Evolutionary conservation across 2,329 filamentous ascomycete species (phyloP), one percentile per base, ranked within the genome.

Genomic region (Lecanicillium sp.): DNA sequence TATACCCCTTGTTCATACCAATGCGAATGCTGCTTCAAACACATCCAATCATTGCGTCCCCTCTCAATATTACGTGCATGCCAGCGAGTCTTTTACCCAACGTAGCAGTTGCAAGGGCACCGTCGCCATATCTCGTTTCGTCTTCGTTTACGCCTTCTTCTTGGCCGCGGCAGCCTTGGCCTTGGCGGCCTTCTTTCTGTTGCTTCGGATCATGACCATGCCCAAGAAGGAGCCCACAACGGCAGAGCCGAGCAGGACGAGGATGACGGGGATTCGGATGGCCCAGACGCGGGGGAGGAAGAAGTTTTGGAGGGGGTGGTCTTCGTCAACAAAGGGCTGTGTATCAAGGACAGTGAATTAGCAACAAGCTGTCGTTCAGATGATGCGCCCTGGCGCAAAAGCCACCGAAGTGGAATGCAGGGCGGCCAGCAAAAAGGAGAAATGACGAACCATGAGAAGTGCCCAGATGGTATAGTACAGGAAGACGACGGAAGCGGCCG

Each of bases 241-340:
- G 43, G 92, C 88, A 44, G 83, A 89, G 48, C 84, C 89, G 49
- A 98, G 74, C 33, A 98, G 80, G 47, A 96, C 83, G 51, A 98
- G 81, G 60, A 98, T 95, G 54, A 98, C 90, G 52, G 92, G 92
- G 57, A 98, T 92, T 62, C 92, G 89, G 60, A 98, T 95, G 44
- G 92, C 92, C 92, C 92, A 98, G 60, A 95, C 89, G 61, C 92
- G 89, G 33, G 90, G 90, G 46, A 87, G 92, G 71, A 98, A 98
- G 69, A 97, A 75, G 61, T 84, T 84, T 61, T 98, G 92, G 43
- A 97, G 82, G 41, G 87, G 82, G 64, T 98, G 92, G 60, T 87
- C 87, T 42, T 84, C 78, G 64, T 98, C 92, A 65, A 98, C 92
- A 64, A 98, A 98, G 60, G 92, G 92, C 92, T 98, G 51, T 48